These are phyloP conservation scores for Bipolaris cookei DNA, from an alignment of 2,329 filamentous ascomycete genomes.

Conservation along the genomic window DNA sequence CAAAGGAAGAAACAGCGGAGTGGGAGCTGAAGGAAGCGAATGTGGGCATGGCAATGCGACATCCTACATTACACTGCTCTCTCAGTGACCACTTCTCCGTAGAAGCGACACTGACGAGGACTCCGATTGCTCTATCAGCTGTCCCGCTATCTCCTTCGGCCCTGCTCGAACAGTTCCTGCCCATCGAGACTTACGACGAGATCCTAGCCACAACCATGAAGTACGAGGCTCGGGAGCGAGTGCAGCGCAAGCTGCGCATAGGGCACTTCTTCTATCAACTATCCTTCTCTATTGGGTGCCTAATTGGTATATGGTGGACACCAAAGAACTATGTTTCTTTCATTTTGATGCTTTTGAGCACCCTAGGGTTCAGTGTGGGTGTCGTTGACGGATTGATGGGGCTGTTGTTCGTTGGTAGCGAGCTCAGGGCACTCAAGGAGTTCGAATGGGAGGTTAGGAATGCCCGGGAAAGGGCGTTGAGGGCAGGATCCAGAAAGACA, in stretches of 20 bases:
- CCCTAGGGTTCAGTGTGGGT: constrained; percentile 76
- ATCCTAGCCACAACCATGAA: constrained; percentile 73
- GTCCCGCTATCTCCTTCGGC: constrained; percentile 19
- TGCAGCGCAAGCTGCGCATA: constrained; percentile 74
- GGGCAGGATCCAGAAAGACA: constrained; percentile 7
- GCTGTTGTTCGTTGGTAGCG: constrained; percentile 82
- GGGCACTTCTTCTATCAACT: constrained; percentile 75
- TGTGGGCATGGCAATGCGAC: constrained; percentile 81
- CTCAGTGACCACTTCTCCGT: constrained; percentile 96
- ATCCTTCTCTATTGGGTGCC: constrained; percentile 72
- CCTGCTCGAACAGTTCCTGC: constrained; percentile 46
- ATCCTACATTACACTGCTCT: constrained; percentile 81
- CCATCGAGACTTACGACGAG: constrained; percentile 67
- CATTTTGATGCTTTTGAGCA: constrained; percentile 77
- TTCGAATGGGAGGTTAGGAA: constrained; percentile 86
- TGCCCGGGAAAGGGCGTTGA: constrained; percentile 37
- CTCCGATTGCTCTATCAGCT: constrained; percentile 15
- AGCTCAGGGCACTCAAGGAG: constrained; percentile 82
- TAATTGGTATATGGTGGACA: constrained; percentile 86
- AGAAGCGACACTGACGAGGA: constrained; percentile 70
- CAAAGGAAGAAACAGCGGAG: constrained; percentile 37
- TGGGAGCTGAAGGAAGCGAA: constrained; percentile 76
- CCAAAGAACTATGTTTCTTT: constrained; percentile 79
- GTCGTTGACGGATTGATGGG: constrained; percentile 85
- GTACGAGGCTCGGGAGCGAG: constrained; percentile 73